Base-by-base conservation (phyloP, 2,329 filamentous ascomycete species). In the Plectosphaerella cucumerina region DNA sequence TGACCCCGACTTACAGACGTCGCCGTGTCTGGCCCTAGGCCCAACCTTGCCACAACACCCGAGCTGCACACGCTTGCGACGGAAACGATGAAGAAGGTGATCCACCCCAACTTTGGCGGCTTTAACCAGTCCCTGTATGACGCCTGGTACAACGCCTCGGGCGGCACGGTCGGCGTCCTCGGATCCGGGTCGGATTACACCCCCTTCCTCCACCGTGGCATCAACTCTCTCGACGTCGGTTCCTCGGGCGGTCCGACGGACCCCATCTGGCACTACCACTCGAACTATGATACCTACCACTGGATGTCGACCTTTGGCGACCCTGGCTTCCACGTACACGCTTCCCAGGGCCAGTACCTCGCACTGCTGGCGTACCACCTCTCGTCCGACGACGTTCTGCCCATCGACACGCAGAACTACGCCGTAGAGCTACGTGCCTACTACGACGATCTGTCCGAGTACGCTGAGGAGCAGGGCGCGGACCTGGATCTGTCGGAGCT, bases 221-320 rank as follows among this genome's bases (percentile, higher is more conserved):
- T 76, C 39, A 67, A 65, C 43, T 65, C 71, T 3, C 60, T 85
- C 10, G 82, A 87, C 54, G 70, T 86, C 18, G 77, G 80, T 3
- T 82, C 83, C 39, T 60, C 61, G 1, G 62, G 64, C 9, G 70
- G 70, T 3, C 49, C 61, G 0, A 62, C 65, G 0, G 78, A 82
- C 39, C 73, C 85, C 0, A 71, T 89, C 6, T 89, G 87, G 62
- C 86, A 88, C 56, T 95, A 94, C 62, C 89, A 95, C 65, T 81
- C 82, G 55, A 48, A 48, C 68, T 95, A 92, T 63, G 90, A 95
- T 63, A 88, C 81, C 33, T 92, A 89, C 63, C 74, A 86, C 60
- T 95, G 90, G 90, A 94, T 94, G 88, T 77, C 85, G 14, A 85
- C 74, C 3, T 90, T 83, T 58, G 89, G 89, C 4, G 90, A 96